Conservation (phyloP, 2,329 filamentous ascomycete genomes). For the Apiospora saccharicola region DNA sequence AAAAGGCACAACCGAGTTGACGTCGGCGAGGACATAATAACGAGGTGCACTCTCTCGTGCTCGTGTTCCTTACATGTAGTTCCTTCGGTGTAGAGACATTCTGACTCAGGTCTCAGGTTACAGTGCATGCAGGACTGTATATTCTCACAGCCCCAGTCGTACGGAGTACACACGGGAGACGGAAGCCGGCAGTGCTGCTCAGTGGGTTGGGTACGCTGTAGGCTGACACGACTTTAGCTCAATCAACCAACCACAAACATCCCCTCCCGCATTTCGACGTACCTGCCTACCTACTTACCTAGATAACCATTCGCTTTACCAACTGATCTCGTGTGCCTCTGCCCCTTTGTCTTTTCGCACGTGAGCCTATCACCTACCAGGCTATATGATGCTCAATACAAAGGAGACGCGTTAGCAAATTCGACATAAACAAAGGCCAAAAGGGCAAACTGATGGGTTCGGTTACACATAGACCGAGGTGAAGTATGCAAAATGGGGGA, state of each 20-base stretch:
- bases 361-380: neutral
- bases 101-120: neutral
- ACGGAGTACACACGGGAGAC: neutral
- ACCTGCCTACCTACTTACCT: neutral
- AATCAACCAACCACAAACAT: neutral
- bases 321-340: neutral
- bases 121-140: constrained; percentile 13
- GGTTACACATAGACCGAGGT: neutral
- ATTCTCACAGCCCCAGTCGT: neutral
- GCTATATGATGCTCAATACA: neutral
- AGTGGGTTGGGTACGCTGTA: neutral
- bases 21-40: too few relatives aligned
- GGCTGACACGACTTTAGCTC: neutral
- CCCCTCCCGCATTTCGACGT: neutral
- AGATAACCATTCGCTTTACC: neutral
- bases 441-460: neutral
- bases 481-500: neutral
- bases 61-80: constrained; percentile 4
- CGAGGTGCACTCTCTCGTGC: neutral
- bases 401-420: neutral
- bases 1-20: neutral
- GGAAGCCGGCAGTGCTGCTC: neutral
- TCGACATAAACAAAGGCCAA: neutral
- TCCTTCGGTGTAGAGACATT: neutral
- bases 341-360: neutral